phyloP scores from a whole-genome alignment of 371 early-diverging fungal genomes.

The Apophysomyces elegans region DNA sequence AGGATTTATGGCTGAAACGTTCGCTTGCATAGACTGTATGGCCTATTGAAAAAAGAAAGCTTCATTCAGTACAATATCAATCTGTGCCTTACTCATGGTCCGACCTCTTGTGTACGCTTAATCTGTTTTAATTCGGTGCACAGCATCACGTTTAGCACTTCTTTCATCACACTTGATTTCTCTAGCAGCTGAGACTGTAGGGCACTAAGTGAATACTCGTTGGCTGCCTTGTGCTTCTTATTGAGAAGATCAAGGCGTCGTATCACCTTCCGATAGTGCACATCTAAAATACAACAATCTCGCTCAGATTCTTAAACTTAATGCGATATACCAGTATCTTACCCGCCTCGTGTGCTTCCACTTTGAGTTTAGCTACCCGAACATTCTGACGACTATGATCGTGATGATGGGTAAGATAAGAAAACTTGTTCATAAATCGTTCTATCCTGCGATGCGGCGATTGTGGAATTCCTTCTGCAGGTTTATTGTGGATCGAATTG shows the following conservation, averaged over 20 bases:
- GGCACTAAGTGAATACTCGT: slow-evolving; percentile 20
- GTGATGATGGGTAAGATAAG: slow-evolving; percentile 9
- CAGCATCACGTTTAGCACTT: slow-evolving; percentile 12
- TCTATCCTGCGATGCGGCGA: slow-evolving; percentile 23
- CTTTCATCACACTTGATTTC: slow-evolving; percentile 15
- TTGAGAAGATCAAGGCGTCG: slow-evolving; percentile 19
- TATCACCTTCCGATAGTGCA: slow-evolving; percentile 22
- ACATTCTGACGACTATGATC: slow-evolving; percentile 23
- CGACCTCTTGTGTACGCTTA: not conserved
- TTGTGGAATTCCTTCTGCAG: not conserved
- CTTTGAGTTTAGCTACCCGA: slow-evolving; percentile 23
- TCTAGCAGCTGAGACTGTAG: slow-evolving; percentile 22
- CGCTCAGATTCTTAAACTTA: not conserved
- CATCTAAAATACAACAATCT: slow-evolving; percentile 11
- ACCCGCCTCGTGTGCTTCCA: slow-evolving; percentile 28
- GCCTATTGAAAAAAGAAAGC: not conserved
- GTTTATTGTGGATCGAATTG: not conserved
- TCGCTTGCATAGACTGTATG: slow-evolving; percentile 9
- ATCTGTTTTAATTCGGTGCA: slow-evolving; percentile 9
- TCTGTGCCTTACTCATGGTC: not conserved
- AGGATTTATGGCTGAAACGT: slow-evolving; percentile 10
- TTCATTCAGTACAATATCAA: not conserved
- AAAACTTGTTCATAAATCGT: slow-evolving; percentile 26
- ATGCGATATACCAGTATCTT: not conserved
- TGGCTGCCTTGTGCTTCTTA: slow-evolving; percentile 21